phyloP scores from a whole-genome alignment of 140 eudicot genomes.

The Stevia rebaudiana region DNA sequence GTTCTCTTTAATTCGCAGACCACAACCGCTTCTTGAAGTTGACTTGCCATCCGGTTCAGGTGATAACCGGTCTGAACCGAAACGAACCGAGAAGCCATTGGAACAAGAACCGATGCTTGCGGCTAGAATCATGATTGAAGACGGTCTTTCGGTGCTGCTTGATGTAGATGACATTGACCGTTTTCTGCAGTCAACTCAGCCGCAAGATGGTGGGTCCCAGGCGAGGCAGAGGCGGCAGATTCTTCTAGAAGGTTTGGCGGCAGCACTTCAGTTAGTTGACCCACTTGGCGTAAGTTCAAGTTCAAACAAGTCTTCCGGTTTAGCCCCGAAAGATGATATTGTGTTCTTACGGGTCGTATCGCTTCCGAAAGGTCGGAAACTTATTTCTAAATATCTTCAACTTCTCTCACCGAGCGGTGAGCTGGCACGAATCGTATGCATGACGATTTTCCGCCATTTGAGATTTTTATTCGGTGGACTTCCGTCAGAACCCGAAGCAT shows the following conservation, averaged over 20 bases:
- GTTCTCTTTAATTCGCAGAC: conserved; percentile 71
- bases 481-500: conserved; percentile 53
- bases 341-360: conserved; percentile 75
- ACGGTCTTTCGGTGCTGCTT: conserved; percentile 63
- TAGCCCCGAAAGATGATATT: conserved; percentile 74
- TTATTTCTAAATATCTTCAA: conserved; percentile 57
- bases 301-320: conserved; percentile 45
- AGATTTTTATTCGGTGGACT: conserved; percentile 77
- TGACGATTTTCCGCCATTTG: conserved; percentile 87
- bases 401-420: conserved; percentile 77
- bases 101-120: conserved; percentile 98
- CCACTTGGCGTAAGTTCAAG: conserved; percentile 74
- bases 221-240: conserved; percentile 70
- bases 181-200: conserved; percentile 56
- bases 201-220: conserved; percentile 82
- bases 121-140: conserved; percentile 83
- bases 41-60: conserved; percentile 54
- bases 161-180: conserved; percentile 95
- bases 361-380: conserved; percentile 81
- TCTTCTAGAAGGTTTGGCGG: conserved; percentile 75
- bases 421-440: conserved; percentile 85
- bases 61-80: conserved; percentile 43
- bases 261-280: conserved; percentile 91
- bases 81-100: conserved; percentile 53
- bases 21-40: conserved; percentile 68